Evolutionary conservation across 139 green algal genomes (phyloP).

Genomic region (Picochlorum costavermella): DNA sequence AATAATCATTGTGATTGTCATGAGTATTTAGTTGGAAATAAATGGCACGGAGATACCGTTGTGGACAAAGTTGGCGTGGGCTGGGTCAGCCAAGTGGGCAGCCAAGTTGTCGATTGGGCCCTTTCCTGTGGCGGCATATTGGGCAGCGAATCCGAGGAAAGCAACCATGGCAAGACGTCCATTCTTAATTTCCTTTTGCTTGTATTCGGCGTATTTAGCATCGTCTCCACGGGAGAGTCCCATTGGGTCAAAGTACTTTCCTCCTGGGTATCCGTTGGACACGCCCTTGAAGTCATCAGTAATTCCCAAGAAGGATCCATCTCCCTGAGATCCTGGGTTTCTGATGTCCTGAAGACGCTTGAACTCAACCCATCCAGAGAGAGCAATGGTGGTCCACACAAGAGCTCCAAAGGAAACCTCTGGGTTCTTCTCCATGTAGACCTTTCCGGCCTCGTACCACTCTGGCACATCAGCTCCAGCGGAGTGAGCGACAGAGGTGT

Average conservation of each 20-base stretch:
- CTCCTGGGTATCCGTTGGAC: constrained; percentile 56
- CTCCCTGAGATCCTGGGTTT: constrained; percentile 76
- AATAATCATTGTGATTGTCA: too few relatives aligned
- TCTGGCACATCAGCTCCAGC: constrained; percentile 35
- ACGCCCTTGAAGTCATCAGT: constrained; percentile 70
- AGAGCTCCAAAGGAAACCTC: constrained; percentile 59
- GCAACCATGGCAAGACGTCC: constrained; percentile 73
- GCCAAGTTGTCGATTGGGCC: constrained; percentile 36
- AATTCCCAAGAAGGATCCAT: constrained; percentile 76
- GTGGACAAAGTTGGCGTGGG: constrained; percentile 20
- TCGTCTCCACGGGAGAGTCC: constrained; percentile 57
- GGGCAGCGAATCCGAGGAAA: constrained; percentile 71
- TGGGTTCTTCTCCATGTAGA: constrained; percentile 52
- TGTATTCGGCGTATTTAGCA: constrained; percentile 47
- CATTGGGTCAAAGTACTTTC: constrained; percentile 66
- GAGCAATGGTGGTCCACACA: constrained; percentile 52
- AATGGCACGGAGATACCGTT: constrained; percentile 21
- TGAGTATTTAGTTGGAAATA: constrained; percentile 6
- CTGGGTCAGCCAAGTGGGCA: constrained; percentile 26
- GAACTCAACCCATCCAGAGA: constrained; percentile 69
- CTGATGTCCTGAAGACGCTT: constrained; percentile 72
- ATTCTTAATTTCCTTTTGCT: constrained; percentile 88
- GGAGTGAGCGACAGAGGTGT: constrained; percentile 17
- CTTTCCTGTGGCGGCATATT: constrained; percentile 75
- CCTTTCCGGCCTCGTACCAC: constrained; percentile 69